Conservation (phyloP, 345 rosid species). For the Pistacia atlantica region DNA sequence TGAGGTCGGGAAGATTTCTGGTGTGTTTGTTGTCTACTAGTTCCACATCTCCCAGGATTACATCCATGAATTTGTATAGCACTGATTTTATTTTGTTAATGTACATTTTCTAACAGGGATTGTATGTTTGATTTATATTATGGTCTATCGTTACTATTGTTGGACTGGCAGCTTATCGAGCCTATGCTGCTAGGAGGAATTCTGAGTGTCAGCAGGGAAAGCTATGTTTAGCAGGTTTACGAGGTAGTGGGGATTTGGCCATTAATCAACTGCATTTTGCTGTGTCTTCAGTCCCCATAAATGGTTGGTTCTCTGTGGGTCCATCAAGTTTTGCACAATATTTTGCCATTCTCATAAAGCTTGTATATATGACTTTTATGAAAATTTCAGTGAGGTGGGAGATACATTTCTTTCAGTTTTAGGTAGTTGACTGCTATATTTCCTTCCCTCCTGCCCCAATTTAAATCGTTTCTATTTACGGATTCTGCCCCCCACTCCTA, state of each 20-base stretch:
- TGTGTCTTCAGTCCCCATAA: conserved; percentile 11
- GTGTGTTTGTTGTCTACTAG: conserved; percentile 22
- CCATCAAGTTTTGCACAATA: conserved; percentile 2
- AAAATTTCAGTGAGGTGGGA: no score
- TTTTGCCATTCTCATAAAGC: not conserved
- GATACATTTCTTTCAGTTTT: no score
- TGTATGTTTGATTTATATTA: conserved; percentile 41
- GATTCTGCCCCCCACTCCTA: no score
- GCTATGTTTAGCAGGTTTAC: not conserved
- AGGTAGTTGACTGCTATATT: no score
- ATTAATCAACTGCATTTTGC: conserved; percentile 12
- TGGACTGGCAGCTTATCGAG: conserved; percentile 67
- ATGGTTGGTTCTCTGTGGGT: conserved; percentile 11
- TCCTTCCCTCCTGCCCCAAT: no score
- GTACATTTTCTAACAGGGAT: conserved; percentile 11
- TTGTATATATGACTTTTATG: conserved; percentile 5
- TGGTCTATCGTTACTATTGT: conserved; percentile 59
- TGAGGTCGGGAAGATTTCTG: conserved; percentile 69
- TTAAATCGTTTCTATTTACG: no score
- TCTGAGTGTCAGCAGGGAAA: conserved; percentile 29
- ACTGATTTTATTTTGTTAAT: not conserved
- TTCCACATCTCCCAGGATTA: not conserved
- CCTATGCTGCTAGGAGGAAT: conserved; percentile 65
- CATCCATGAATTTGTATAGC: not conserved
- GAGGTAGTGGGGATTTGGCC: not conserved